Evolutionary conservation across 2,329 filamentous ascomycete species (phyloP), one percentile per base, ranked within the genome.

Genomic region (Aureobasidium uvarum): DNA sequence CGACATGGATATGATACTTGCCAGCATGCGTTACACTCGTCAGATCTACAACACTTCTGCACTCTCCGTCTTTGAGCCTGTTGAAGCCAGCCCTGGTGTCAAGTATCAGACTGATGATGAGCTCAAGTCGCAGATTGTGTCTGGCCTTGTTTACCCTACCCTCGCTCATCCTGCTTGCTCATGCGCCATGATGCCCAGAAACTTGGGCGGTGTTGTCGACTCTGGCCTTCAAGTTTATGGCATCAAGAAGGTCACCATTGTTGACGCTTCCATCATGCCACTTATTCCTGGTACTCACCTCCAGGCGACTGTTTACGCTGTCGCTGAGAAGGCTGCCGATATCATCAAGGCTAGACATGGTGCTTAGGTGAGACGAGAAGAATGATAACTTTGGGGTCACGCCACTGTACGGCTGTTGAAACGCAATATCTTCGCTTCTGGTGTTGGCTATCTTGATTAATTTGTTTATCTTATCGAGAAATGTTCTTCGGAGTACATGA

Each of bases 261-360:
- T 74, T 8, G 75, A 77, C 71, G 75, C 75, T 36, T 74, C 74
- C 46, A 67, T 75, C 1, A 69, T 77, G 13, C 71, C 71, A 31
- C 70, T 69, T 62, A 73, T 77, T 58, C 71, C 75, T 13, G 72
- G 71, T 43, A 75, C 74, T 18, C 76, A 77, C 73, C 65, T 76
- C 51, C 74, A 69, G 56, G 70, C 72, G 8, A 77, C 70, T 16
- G 70, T 78, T 2, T 77, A 77, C 67, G 76, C 76, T 11, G 66
- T 77, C 64, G 76, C 76, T 28, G 75, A 75, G 56, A 77, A 70
- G 68, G 73, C 75, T 50, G 71, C 70, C 7, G 73, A 75, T 59
- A 59, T 66, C 10, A 74, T 76, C 25, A 59, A 62, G 64, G 54
- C 43, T 3, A 65, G 64, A 45, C 64, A 76, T 75, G 74, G 72